Conservation (phyloP, 306 rosid genomes). For the Arachis hypogaea region DNA sequence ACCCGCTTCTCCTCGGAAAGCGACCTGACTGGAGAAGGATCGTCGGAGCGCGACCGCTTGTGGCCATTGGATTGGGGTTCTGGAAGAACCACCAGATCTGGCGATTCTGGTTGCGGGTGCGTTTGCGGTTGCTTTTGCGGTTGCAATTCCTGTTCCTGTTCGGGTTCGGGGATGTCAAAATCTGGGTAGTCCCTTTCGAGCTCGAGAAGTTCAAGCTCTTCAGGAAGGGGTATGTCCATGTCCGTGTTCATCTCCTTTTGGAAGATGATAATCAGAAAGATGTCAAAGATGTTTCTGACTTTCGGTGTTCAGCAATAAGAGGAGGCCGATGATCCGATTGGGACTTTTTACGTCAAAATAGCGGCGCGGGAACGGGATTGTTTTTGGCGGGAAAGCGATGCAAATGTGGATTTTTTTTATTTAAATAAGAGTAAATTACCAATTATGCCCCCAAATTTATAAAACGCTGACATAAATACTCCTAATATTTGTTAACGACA, state of each 20-base stretch:
- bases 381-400: slow-evolving; percentile 10
- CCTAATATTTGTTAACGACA: too few species aligned
- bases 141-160: slow-evolving; percentile 33
- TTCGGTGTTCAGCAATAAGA: not conserved
- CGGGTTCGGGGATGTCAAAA: slow-evolving; percentile 49
- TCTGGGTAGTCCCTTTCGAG: slow-evolving; percentile 42
- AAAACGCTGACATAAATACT: too few species aligned
- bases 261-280: not conserved
- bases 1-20: slow-evolving; percentile 40
- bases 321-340: not conserved
- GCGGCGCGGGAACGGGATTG: not conserved
- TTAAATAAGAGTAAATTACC: too few species aligned
- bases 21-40: slow-evolving; percentile 28
- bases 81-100: slow-evolving; percentile 36
- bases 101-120: slow-evolving; percentile 19
- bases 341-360: not conserved
- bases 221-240: slow-evolving; percentile 74
- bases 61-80: slow-evolving; percentile 44
- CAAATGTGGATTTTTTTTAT: not conserved
- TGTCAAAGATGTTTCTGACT: not conserved
- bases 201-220: slow-evolving; percentile 76
- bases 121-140: slow-evolving; percentile 37
- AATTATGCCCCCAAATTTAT: too few species aligned
- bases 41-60: slow-evolving; percentile 63
- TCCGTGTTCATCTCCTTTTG: slow-evolving; percentile 53